Conservation (phyloP, 192 early-diverging fungal genomes). For the Gonapodya sp. region DNA sequence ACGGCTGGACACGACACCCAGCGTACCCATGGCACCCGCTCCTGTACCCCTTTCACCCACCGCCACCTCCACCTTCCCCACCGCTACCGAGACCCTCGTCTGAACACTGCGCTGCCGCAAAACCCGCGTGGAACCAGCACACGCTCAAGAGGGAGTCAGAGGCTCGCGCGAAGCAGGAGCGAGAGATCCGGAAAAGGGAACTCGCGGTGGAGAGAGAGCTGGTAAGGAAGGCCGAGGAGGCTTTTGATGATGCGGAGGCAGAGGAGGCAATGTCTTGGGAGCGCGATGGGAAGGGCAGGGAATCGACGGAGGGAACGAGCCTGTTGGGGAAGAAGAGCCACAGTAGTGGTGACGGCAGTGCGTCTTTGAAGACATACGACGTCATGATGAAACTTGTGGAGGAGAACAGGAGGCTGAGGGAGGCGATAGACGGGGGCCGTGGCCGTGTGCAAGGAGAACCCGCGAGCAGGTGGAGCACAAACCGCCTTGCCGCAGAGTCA, state of each 20-base stretch:
- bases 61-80: background rate
- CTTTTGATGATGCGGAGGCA: background rate
- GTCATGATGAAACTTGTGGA: background rate
- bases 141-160: background rate
- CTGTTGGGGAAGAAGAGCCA: background rate
- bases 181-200: background rate
- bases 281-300: too few species aligned
- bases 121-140: background rate
- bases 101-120: background rate
- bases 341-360: background rate
- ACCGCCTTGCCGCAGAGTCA: too few species aligned
- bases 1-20: background rate
- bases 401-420: background rate
- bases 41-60: background rate
- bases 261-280: too few species aligned
- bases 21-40: background rate
- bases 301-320: background rate
- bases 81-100: background rate
- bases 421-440: background rate
- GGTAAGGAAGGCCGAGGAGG: background rate
- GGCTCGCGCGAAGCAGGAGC: background rate
- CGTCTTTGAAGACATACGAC: background rate
- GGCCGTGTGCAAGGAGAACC: background rate
- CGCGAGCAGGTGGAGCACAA: background rate
- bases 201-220: background rate